Evolutionary conservation across 108 stramenopile genomes (phyloP).

Genomic region (Skeletonema grethae): DNA sequence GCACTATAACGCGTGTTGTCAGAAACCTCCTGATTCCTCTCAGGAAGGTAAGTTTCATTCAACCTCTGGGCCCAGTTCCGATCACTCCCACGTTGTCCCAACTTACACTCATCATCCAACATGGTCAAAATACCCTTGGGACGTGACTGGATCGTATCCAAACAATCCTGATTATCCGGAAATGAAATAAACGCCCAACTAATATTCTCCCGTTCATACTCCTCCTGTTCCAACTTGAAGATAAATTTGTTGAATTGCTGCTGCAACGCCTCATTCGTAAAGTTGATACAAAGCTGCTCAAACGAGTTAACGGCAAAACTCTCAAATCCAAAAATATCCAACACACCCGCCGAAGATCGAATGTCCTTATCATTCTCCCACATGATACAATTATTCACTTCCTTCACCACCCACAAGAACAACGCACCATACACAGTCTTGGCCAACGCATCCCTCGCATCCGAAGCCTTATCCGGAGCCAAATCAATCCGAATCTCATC

Average conservation of each 20-base stretch:
- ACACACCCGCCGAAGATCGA: conserved; percentile 88
- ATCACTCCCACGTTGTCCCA: conserved; percentile 81
- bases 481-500: conserved; percentile 83
- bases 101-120: conserved; percentile 93
- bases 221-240: conserved; percentile 98
- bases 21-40: conserved; percentile 73
- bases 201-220: conserved; percentile 92
- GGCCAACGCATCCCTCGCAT: conserved; percentile 93
- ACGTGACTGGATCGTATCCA: conserved; percentile 96
- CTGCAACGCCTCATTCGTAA: conserved; percentile 99
- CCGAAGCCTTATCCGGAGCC: conserved; percentile 74
- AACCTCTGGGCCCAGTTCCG: conserved; percentile 83
- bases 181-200: conserved; percentile 91
- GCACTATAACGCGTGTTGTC: conserved; percentile 82
- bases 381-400: conserved; percentile 87
- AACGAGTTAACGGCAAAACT: conserved; percentile 97
- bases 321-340: conserved; percentile 99
- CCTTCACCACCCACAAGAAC: conserved; percentile 88
- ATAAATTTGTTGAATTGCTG: conserved; percentile 99
- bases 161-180: conserved; percentile 98
- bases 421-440: conserved; percentile 94
- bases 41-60: conserved; percentile 79
- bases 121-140: conserved; percentile 89
- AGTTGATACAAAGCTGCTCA: conserved; percentile 99
- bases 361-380: conserved; percentile 83